Conservation (phyloP, 2,329 filamentous ascomycete species). For the Acephala macrosclerotiorum region DNA sequence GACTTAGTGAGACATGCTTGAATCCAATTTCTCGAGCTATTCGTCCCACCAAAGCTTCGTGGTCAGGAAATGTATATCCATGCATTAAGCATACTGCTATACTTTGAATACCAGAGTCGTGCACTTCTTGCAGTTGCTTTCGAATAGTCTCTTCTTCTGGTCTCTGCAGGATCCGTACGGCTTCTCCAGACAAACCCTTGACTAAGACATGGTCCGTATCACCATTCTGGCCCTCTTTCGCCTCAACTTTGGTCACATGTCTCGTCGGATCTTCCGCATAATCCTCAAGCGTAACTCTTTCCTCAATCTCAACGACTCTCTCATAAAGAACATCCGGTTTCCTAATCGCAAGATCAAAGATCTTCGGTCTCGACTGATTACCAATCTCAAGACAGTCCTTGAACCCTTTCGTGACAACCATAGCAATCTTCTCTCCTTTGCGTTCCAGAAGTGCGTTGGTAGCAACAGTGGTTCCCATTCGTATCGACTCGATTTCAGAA, state of each 20-base stretch:
- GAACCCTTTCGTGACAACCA: conserved; percentile 89
- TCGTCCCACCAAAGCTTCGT: conserved; percentile 79
- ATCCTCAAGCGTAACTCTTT: conserved; percentile 89
- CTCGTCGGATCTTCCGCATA: conserved; percentile 87
- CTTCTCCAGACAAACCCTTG: conserved; percentile 76
- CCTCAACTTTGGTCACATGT: conserved; percentile 60
- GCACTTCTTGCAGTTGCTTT: conserved; percentile 70
- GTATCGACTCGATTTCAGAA: conserved; percentile 83
- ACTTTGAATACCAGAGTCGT: conserved; percentile 75
- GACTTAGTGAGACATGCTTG: conserved; percentile 80
- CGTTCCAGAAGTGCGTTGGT: conserved; percentile 91
- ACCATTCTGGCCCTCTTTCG: conserved; percentile 55
- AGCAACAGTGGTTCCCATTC: conserved; percentile 95
- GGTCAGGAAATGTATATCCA: conserved; percentile 87
- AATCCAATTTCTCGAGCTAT: conserved; percentile 85
- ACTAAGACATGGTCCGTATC: conserved; percentile 64
- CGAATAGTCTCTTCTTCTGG: conserved; percentile 65
- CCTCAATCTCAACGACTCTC: conserved; percentile 85
- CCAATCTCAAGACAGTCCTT: conserved; percentile 88
- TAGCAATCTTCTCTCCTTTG: conserved; percentile 87
- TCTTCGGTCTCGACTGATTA: conserved; percentile 87
- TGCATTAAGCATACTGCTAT: conserved; percentile 94
- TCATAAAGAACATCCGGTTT: conserved; percentile 90
- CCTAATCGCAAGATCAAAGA: conserved; percentile 88
- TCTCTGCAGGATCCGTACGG: conserved; percentile 72